Evolutionary conservation across 1,139 yeast species (phyloP).

Genomic region (Taiozyma sp.): DNA sequence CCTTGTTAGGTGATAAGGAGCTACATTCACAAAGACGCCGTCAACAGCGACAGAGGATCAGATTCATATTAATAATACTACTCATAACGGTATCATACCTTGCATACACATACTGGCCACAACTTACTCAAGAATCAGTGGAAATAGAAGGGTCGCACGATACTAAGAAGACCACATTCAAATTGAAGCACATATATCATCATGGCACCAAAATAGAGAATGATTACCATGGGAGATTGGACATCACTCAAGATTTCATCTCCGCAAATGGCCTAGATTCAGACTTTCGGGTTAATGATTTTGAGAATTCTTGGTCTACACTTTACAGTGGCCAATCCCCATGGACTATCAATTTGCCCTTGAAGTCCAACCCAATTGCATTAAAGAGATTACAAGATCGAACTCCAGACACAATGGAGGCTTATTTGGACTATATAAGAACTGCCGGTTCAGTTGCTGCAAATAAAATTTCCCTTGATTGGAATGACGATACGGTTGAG

Average conservation of each 20-base stretch:
- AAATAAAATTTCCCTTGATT: conserved; percentile 45
- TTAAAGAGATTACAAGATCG: conserved; percentile 53
- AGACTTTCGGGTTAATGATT: conserved; percentile 1
- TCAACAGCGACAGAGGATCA: not conserved
- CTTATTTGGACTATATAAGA: conserved; percentile 58
- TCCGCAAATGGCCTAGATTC: conserved; percentile 19
- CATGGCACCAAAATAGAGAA: conserved; percentile 42
- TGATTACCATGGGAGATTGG: conserved; percentile 40
- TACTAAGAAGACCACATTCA: conserved; percentile 8
- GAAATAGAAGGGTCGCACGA: not conserved
- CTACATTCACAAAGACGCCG: not conserved
- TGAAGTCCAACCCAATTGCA: conserved; percentile 15
- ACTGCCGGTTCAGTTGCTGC: conserved; percentile 41
- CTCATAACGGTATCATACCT: not conserved
- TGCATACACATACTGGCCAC: not conserved
- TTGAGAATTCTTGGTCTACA: conserved; percentile 37
- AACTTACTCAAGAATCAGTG: not conserved
- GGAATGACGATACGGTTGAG: conserved; percentile 41
- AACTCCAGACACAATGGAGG: conserved; percentile 60
- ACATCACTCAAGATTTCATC: conserved; percentile 39
- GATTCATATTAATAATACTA: not conserved
- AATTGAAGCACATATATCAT: conserved; percentile 42
- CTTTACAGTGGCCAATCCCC: conserved; percentile 36
- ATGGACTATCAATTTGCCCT: conserved; percentile 35
- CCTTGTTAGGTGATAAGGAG: not conserved